phyloP scores from a whole-genome alignment of 176 grass and related monocot genomes.

The Aegilops tauschii region DNA sequence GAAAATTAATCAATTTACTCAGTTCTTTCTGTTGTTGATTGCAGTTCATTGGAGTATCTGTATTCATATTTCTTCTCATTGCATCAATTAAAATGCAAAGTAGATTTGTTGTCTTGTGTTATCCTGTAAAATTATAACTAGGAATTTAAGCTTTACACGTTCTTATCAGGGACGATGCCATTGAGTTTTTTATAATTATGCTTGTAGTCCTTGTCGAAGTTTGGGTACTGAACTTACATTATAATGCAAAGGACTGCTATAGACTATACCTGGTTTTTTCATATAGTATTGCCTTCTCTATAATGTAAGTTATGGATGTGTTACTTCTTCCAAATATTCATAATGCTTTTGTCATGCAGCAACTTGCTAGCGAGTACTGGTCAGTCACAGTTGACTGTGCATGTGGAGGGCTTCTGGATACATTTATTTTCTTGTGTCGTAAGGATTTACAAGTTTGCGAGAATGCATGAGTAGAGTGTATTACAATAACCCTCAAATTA shows the following conservation, averaged over 20 bases:
- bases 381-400: too few species aligned
- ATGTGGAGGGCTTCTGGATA: conserved; percentile 21
- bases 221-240: neutral
- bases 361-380: too few species aligned
- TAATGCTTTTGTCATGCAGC: too few species aligned
- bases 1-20: neutral
- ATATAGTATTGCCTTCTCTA: neutral
- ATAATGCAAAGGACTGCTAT: neutral
- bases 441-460: conserved; percentile 66
- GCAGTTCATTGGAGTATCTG: neutral
- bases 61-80: conserved; percentile 16
- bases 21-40: neutral
- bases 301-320: neutral
- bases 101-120: neutral
- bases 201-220: neutral
- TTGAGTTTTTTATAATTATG: neutral
- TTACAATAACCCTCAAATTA: too few species aligned
- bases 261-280: neutral
- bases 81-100: neutral
- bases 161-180: neutral
- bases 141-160: neutral
- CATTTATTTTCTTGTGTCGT: conserved; percentile 82
- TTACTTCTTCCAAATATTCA: neutral
- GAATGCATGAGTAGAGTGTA: conserved; percentile 61
- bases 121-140: neutral